These are phyloP conservation scores for Candida succiphila DNA, from an alignment of 805 yeast species.

Conservation along the genomic window DNA sequence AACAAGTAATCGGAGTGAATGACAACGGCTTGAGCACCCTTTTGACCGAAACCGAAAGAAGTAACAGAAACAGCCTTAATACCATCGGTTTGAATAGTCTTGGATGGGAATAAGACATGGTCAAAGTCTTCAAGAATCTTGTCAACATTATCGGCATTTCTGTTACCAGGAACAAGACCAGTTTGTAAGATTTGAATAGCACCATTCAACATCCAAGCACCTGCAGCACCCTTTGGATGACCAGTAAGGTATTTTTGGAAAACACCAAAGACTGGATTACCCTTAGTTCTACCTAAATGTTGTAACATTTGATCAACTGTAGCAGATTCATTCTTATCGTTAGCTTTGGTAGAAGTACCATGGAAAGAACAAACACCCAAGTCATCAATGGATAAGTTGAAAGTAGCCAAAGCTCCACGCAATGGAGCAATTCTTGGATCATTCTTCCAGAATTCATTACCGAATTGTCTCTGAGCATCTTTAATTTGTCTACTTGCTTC, in stretches of 20 bases:
- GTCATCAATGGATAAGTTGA: slow-evolving; percentile 88
- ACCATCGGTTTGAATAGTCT: slow-evolving; percentile 90
- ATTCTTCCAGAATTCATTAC: slow-evolving; percentile 83
- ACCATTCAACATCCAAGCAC: slow-evolving; percentile 99
- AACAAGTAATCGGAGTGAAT: slow-evolving; percentile 90
- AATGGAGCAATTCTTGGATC: slow-evolving; percentile 95
- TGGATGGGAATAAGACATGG: slow-evolving; percentile 88
- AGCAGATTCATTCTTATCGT: slow-evolving; percentile 95
- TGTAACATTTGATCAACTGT: slow-evolving; percentile 87
- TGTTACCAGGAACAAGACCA: slow-evolving; percentile 96
- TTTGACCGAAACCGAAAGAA: slow-evolving; percentile 98
- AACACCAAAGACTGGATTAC: slow-evolving; percentile 95
- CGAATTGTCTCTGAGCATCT: slow-evolving; percentile 89
- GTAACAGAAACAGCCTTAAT: slow-evolving; percentile 95
- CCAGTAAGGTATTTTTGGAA: slow-evolving; percentile 99
- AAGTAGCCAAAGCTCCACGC: slow-evolving; percentile 94
- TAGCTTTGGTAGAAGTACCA: slow-evolving; percentile 98
- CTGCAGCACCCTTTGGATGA: slow-evolving; percentile 99
- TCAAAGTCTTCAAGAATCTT: slow-evolving; percentile 71
- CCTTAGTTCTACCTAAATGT: slow-evolving; percentile 94
- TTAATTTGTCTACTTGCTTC: slow-evolving; percentile 79
- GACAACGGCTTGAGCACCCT: slow-evolving; percentile 93
- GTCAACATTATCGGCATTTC: slow-evolving; percentile 97
- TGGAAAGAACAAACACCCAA: slow-evolving; percentile 97
- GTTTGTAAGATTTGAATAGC: slow-evolving; percentile 85